Evolutionary conservation across 2,329 filamentous ascomycete species (phyloP).

Genomic region (Aureobasidium uvarum): DNA sequence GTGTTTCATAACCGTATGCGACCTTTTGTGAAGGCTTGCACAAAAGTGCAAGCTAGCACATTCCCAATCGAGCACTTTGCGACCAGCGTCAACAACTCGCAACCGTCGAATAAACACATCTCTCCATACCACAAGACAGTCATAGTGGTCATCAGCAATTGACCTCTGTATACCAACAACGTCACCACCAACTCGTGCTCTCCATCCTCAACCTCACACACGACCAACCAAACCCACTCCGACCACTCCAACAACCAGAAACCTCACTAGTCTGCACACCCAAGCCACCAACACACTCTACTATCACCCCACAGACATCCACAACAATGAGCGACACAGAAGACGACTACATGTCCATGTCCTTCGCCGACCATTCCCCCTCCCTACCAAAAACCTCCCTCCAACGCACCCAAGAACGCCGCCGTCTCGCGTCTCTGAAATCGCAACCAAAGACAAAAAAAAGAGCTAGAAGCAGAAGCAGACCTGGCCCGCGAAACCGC

Average conservation of each 20-base stretch:
- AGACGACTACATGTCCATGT: slow-evolving; percentile 98
- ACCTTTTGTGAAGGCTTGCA: not conserved
- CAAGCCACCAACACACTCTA: not conserved
- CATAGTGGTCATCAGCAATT: not conserved
- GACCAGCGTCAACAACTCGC: not conserved
- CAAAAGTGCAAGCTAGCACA: not conserved
- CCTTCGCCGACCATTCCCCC: slow-evolving; percentile 65
- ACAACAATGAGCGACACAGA: slow-evolving; percentile 59
- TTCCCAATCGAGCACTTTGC: slow-evolving; percentile 11
- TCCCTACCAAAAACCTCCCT: slow-evolving; percentile 60
- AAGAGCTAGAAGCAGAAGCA: slow-evolving; percentile 74
- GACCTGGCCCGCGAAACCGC: slow-evolving; percentile 70
- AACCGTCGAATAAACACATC: not conserved
- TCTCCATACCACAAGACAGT: not conserved
- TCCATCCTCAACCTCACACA: too few relatives aligned
- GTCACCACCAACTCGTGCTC: too few relatives aligned
- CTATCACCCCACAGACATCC: not conserved
- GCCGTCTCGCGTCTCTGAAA: slow-evolving; percentile 59
- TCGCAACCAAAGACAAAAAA: slow-evolving; percentile 70
- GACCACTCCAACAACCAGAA: not conserved
- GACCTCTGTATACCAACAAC: not conserved
- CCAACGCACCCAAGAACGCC: slow-evolving; percentile 55
- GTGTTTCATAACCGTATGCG: too few relatives aligned
- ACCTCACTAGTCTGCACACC: too few relatives aligned
- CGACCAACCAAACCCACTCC: not conserved